Evolutionary conservation across 169 alveolate species (phyloP), one percentile per base, ranked within the genome.

Genomic region (Ichthyophthirius multifiliis): DNA sequence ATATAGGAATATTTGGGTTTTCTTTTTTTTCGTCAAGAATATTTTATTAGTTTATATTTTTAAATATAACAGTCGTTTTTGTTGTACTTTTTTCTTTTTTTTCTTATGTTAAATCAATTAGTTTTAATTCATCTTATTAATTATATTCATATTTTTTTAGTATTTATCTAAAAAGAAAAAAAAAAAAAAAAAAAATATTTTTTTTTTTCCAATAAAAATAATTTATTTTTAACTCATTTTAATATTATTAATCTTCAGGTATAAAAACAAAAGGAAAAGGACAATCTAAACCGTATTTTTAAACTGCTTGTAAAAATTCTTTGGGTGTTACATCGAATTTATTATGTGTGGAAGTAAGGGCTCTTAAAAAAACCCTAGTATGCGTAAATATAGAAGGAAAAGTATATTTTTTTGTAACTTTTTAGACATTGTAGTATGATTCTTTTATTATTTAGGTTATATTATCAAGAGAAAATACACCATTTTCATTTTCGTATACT

Each of bases 221-320:
- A 67, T 3, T n/a, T n/a, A n/a, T n/a, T n/a, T n/a, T n/a, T n/a
- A n/a, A n/a, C n/a, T 41, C 62, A 37, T 9, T 23, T 67, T 37
- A 23, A 67, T 37, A 10, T 15, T 34, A 12, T 4, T 34, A 32
- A 18, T 67, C 18, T 9, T 37, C 35, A 20, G 39, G 18, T 16
- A 16, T 39, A 1, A 27, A n/a, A 0, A 67, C 16, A 37, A 37
- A 34, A 1, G 77, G 77, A n/a, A 67, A 67, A 39, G 77, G 77
- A 5, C 63, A 67, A 27, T 67, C 77, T 4, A 67, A 18, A 7
- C 77, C 77, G 30, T 18, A 67, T 67, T 67, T 67, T 15, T 47
- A 39, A 10, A 41, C 16, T 4, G 63, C 35, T 15, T 20, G 20
- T 41, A 67, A 34, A 67, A 67, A 67, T 10, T 67, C 77, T 39